Evolutionary conservation across 306 rosid species (phyloP).

Genomic region (Coriaria nepalensis): DNA sequence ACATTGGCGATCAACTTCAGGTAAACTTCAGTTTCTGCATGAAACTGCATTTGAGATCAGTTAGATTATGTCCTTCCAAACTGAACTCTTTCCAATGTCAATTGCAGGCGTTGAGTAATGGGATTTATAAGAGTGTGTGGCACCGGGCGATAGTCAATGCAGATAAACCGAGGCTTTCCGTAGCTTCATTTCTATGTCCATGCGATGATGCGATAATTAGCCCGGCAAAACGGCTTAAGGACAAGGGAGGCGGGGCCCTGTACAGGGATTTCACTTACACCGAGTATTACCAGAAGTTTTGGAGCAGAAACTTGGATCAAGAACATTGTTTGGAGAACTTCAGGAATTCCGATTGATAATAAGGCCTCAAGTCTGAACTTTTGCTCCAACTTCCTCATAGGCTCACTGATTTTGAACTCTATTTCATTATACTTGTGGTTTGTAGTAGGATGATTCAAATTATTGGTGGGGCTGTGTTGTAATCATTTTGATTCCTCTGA

Average conservation of each 20-base stretch:
- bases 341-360: slow-evolving; percentile 16
- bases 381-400: too few relatives aligned
- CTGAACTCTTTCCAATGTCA: background rate
- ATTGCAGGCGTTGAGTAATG: slow-evolving; percentile 80
- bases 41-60: too few relatives aligned
- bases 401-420: too few relatives aligned
- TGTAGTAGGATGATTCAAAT: too few relatives aligned
- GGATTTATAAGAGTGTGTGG: slow-evolving; percentile 83
- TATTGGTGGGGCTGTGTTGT: too few relatives aligned
- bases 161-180: slow-evolving; percentile 67
- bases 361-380: background rate
- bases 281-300: slow-evolving; percentile 65
- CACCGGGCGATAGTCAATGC: slow-evolving; percentile 68
- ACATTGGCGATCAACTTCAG: slow-evolving; percentile 85
- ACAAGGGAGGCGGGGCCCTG: slow-evolving; percentile 27
- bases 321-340: slow-evolving; percentile 71
- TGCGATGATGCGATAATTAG: slow-evolving; percentile 41
- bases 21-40: slow-evolving; percentile 11
- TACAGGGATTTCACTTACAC: slow-evolving; percentile 56
- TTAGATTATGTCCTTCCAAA: too few relatives aligned
- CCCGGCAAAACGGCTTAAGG: slow-evolving; percentile 46
- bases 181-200: slow-evolving; percentile 84
- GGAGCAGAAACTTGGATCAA: slow-evolving; percentile 66
- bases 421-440: too few relatives aligned
- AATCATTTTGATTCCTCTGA: too few relatives aligned